Evolutionary conservation across 192 early-diverging fungal genomes (phyloP).

Genomic region (Coemansia sp.): DNA sequence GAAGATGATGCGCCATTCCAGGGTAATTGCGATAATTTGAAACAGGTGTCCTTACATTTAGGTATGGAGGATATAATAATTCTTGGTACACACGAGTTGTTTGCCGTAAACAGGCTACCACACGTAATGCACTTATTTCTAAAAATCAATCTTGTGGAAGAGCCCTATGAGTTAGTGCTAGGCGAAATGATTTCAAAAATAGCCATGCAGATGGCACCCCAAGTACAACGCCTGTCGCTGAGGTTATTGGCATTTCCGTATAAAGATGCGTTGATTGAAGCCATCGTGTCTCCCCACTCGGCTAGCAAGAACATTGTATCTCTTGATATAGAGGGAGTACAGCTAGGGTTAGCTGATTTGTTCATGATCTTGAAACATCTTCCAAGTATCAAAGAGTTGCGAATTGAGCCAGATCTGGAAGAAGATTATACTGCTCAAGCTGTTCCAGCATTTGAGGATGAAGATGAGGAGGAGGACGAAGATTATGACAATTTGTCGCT

Average conservation of each 20-base stretch:
- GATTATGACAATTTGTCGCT: neutral
- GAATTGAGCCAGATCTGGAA: neutral
- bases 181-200: constrained; percentile 10
- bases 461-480: neutral
- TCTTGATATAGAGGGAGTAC: neutral
- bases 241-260: neutral
- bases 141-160: neutral
- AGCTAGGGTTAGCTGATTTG: neutral
- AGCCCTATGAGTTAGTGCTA: neutral
- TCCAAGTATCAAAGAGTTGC: neutral
- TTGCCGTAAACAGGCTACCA: neutral
- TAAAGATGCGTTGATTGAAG: neutral
- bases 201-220: constrained; percentile 1
- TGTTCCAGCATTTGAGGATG: neutral
- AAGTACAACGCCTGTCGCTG: neutral
- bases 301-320: neutral
- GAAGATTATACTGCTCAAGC: neutral
- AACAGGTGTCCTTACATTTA: neutral
- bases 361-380: neutral
- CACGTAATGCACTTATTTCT: neutral
- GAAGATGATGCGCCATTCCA: constrained; percentile 4
- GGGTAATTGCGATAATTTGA: neutral
- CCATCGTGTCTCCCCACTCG: neutral
- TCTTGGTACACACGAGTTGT: neutral
- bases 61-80: neutral